These are phyloP conservation scores for Fraxinus greggii DNA, from an alignment of 305 asterid species.

Conservation along the genomic window DNA sequence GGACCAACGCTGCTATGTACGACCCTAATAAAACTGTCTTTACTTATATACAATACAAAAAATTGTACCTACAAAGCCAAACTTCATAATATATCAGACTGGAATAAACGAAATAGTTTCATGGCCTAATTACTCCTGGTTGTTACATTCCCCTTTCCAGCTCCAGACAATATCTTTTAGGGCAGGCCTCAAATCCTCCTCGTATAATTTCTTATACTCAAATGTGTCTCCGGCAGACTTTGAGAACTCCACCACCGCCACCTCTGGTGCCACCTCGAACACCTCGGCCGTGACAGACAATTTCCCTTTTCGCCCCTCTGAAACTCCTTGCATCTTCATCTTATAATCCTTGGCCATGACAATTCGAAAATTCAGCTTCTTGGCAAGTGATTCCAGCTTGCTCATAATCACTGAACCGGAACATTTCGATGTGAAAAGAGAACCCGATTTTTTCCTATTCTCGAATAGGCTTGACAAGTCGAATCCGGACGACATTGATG, in stretches of 20 bases:
- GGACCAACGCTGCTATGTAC: not conserved
- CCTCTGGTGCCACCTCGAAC: constrained; percentile 43
- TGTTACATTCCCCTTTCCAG: constrained; percentile 34
- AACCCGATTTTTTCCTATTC: constrained; percentile 23
- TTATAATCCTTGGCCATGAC: constrained; percentile 26
- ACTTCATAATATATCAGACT: not conserved
- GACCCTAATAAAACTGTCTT: not conserved
- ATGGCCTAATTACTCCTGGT: not conserved
- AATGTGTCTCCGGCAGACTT: constrained; percentile 32
- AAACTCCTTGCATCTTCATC: constrained; percentile 31
- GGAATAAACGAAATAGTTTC: not conserved
- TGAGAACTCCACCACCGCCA: constrained; percentile 31
- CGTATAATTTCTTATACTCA: constrained; percentile 30
- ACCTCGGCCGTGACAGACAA: constrained; percentile 34
- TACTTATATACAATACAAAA: not conserved
- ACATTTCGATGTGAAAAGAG: constrained; percentile 35
- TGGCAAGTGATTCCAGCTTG: constrained; percentile 32
- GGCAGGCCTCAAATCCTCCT: constrained; percentile 30
- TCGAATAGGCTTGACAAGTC: constrained; percentile 33
- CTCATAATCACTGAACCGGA: constrained; percentile 29
- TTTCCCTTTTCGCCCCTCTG: constrained; percentile 38
- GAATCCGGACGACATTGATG: constrained; percentile 43
- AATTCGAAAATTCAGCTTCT: constrained; percentile 28
- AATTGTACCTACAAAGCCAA: not conserved
- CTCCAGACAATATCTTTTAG: constrained; percentile 36